These are phyloP conservation scores for Venturia asperata DNA, from an alignment of 2,329 filamentous ascomycete species.

Conservation along the genomic window DNA sequence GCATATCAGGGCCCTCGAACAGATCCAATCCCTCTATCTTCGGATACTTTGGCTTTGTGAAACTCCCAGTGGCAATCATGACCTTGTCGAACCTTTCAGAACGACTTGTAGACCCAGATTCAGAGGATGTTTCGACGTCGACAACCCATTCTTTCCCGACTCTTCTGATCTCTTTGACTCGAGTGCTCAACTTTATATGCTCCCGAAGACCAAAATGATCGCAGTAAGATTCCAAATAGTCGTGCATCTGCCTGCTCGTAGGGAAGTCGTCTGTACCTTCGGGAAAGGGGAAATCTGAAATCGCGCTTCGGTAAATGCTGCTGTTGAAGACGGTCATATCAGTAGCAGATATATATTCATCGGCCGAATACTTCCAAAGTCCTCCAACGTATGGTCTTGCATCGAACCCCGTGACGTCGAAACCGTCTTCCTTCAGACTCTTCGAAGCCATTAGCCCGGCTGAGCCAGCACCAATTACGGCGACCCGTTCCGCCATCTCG, in stretches of 20 bases:
- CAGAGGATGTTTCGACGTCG: constrained; percentile 22
- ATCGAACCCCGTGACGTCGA: constrained; percentile 37
- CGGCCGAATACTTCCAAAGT: constrained; percentile 38
- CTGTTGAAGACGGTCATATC: constrained; percentile 31
- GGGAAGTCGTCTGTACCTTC: constrained; percentile 30
- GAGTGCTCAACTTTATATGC: constrained; percentile 31
- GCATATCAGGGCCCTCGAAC: constrained; percentile 36
- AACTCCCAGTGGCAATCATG: constrained; percentile 31
- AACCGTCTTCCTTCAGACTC: constrained; percentile 39
- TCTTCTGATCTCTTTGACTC: constrained; percentile 28
- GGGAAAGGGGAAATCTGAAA: constrained; percentile 39
- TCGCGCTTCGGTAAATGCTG: constrained; percentile 36
- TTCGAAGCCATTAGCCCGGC: constrained; percentile 26
- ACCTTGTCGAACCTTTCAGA: constrained; percentile 32
- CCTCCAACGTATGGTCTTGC: constrained; percentile 37
- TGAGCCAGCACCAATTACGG: constrained; percentile 21
- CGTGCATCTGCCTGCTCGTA: constrained; percentile 28
- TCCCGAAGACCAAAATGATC: constrained; percentile 34
- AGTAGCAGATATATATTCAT: constrained; percentile 24
- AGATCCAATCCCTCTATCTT: constrained; percentile 31
- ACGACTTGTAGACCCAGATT: constrained; percentile 23
- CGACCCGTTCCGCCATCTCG: background rate
- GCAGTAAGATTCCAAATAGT: constrained; percentile 39
- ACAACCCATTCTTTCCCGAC: constrained; percentile 32
- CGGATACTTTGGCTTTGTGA: constrained; percentile 34